These are phyloP conservation scores for Aspergillus novoparasiticus DNA, from an alignment of 2,329 filamentous ascomycete species.

Conservation along the genomic window DNA sequence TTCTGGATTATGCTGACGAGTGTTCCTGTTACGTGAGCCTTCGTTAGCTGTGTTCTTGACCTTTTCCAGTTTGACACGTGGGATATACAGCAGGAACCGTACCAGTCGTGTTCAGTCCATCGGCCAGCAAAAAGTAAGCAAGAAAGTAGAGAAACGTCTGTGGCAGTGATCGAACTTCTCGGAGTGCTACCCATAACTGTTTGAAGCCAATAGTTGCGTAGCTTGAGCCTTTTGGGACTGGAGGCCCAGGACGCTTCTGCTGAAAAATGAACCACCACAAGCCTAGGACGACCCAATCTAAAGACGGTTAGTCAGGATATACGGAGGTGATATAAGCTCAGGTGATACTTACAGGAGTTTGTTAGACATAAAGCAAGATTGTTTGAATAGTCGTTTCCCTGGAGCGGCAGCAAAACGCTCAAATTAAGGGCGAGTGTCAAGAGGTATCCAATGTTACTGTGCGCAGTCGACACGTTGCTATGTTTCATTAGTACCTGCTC, in stretches of 20 bases:
- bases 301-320: neutral
- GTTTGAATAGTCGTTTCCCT: constrained; percentile 40
- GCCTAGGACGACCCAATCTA: constrained; percentile 46
- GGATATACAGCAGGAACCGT: constrained; percentile 1
- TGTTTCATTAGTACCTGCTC: neutral
- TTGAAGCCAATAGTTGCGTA: constrained; percentile 47
- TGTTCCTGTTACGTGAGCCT: constrained; percentile 24
- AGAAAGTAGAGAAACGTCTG: constrained; percentile 47
- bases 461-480: constrained; percentile 46
- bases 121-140: constrained; percentile 47
- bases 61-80: neutral
- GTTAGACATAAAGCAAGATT: constrained; percentile 45
- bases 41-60: neutral
- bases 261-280: constrained; percentile 50
- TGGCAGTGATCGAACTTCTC: constrained; percentile 41
- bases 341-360: constrained; percentile 40
- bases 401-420: constrained; percentile 42
- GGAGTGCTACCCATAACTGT: constrained; percentile 43
- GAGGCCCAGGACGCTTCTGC: constrained; percentile 43
- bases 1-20: constrained; percentile 46
- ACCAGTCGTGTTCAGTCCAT: constrained; percentile 47
- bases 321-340: too few species aligned
- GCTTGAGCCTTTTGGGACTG: constrained; percentile 42
- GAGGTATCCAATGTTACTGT: constrained; percentile 48
- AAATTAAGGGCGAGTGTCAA: constrained; percentile 43